Base-by-base conservation (phyloP, 768 basidiomycete genomes). In the Lentinula sp. region DNA sequence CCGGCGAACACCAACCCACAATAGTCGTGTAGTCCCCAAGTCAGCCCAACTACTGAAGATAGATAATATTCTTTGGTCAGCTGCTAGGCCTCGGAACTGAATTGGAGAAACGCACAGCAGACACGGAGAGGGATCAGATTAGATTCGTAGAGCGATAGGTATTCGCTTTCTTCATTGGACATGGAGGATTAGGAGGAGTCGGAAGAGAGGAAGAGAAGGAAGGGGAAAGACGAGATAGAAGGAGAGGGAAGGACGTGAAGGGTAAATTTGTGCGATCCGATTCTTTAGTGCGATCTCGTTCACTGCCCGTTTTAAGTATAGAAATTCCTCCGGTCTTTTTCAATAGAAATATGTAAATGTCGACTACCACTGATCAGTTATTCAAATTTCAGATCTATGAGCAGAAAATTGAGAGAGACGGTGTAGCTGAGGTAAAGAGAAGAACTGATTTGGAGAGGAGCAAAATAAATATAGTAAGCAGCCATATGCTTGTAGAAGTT, bases 1-100 rank as follows among this genome's bases (percentile, higher is more conserved):
- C 8, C 15, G 43, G 23, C 23, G 4, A 15, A 34, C 21, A 40
- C 28, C 28, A 28, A 28, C 72, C 37, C 53, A 74, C 74, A 65
- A 62, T 75, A 74, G 63, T 77, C 75, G 59, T 75, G 71, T 6
- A 77, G 43, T 10, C 74, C 68, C 75, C 75, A 77, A 34, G 75
- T 75, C 15, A 77, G 65, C 57, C 70, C 70, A 18, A 66, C 69
- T 13, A 74, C 73, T 74, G 28, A n/a, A 35, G 40, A 59, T 11
- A 7, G 49, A 13, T 28, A 28, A 28, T 28, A 45, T 43, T 43
- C 42, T 16, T 28, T 16, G 11, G 13, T 45, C 45, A 63, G 52
- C 10, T 15, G 18, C 8, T 9, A 23, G 23, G 2, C 11, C 48
- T 40, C 18, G 49, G 39, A 2, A 57, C 5, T 21, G 16, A 35